A percentile compares a stretch with the other conserved stretches of the same genome.
Conservation (phyloP, 192 early-diverging fungal species). For the Podila horticola region DNA sequence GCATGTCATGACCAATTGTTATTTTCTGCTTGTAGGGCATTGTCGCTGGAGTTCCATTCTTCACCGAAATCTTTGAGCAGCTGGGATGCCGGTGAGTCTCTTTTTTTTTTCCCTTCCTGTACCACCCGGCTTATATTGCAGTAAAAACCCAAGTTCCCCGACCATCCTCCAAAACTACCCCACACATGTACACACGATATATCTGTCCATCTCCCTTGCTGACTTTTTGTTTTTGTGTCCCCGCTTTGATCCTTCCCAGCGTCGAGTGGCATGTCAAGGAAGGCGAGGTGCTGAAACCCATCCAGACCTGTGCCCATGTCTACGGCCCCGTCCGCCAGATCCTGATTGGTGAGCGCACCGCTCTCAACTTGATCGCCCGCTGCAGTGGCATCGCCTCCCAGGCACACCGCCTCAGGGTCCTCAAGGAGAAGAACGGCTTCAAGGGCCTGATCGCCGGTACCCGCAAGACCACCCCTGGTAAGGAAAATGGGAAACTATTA, state of each 20-base stretch:
- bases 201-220: background rate
- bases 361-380: slow-evolving; percentile 93
- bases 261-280: slow-evolving; percentile 90
- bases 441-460: slow-evolving; percentile 93
- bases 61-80: slow-evolving; percentile 94
- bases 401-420: slow-evolving; percentile 56
- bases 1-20: background rate
- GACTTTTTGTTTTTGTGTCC: no score
- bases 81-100: slow-evolving; percentile 80
- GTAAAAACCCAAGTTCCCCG: no score
- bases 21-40: slow-evolving; percentile 66
- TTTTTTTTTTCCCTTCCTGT: slow-evolving; percentile 7
- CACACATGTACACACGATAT: background rate
- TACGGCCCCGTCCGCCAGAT: slow-evolving; percentile 84
- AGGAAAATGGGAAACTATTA: background rate
- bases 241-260: slow-evolving; percentile 40
- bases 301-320: slow-evolving; percentile 79
- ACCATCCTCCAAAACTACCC: background rate
- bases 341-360: slow-evolving; percentile 92
- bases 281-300: slow-evolving; percentile 84
- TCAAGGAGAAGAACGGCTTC: slow-evolving; percentile 81
- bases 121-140: background rate
- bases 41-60: slow-evolving; percentile 94
- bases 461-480: slow-evolving; percentile 96
- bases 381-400: slow-evolving; percentile 91